Percentiles rank a stretch among this genome's conserved stretches.
Evolutionary conservation across 2,329 filamentous ascomycete genomes (phyloP).

Genomic region (Monilinia fructicola): DNA sequence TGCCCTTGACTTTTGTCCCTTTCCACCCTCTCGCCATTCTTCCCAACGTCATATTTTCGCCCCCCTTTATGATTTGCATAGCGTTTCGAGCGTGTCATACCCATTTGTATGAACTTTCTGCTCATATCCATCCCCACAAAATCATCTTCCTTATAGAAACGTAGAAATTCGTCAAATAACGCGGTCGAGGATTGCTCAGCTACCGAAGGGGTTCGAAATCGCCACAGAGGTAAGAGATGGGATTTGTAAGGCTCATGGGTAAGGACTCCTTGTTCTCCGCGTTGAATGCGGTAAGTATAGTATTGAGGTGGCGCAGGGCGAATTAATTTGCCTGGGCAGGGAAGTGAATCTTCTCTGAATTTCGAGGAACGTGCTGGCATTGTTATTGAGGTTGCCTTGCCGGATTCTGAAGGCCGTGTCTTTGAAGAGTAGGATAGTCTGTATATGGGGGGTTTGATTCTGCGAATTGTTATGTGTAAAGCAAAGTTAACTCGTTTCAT

Average conservation of each 20-base stretch:
- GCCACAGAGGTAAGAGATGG: slow-evolving; percentile 57
- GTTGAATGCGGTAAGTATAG: slow-evolving; percentile 48
- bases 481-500: not conserved
- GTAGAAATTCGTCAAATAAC: slow-evolving; percentile 52
- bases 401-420: not conserved
- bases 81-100: slow-evolving; percentile 60
- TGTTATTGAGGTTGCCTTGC: not conserved
- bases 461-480: not conserved
- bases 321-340: not conserved
- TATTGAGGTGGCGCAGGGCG: slow-evolving; percentile 5
- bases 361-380: not conserved
- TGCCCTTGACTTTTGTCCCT: slow-evolving; percentile 47
- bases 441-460: not conserved
- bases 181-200: slow-evolving; percentile 50
- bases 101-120: slow-evolving; percentile 65
- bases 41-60: slow-evolving; percentile 49
- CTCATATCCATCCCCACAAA: slow-evolving; percentile 66
- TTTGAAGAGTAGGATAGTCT: not conserved
- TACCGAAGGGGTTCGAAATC: slow-evolving; percentile 55
- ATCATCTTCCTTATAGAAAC: slow-evolving; percentile 52
- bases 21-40: slow-evolving; percentile 36
- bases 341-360: not conserved
- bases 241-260: slow-evolving; percentile 65
- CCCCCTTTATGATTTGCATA: slow-evolving; percentile 59
- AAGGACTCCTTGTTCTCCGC: slow-evolving; percentile 60